Evolutionary conservation across 805 yeast genomes (phyloP), one percentile per base, ranked within the genome.

Genomic region (Blastobotrys americana): DNA sequence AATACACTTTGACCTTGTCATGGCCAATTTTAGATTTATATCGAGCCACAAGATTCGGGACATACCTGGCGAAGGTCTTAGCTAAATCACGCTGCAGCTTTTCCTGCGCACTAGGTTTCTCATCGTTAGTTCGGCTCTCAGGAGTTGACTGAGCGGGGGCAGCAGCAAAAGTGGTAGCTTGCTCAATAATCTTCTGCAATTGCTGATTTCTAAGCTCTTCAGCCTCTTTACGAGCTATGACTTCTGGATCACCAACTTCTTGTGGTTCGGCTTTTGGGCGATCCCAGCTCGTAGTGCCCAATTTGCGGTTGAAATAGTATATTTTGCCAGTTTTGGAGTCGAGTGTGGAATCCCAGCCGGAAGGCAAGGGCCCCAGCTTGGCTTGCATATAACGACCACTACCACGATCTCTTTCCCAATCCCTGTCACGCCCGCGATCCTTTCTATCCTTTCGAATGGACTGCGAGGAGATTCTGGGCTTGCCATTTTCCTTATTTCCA

Each of bases 41-140:
- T 52, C 76, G 77, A 51, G 79, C 78, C 44, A 89, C 70, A 57
- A 84, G 63, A 55, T 88, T 87, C 6, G 97, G 97, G 8, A 90
- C 84, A 53, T 77, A 70, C 13, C 71, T 64, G 1, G 96, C 97
- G 59, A 90, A 77, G 9, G 41, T 42, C n/a, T 49, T 47, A n/a
- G 13, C 25, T 33, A 13, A 43, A 35, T 6, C 17, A 18, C 13
- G 46, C 34, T 18, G 50, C 34, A 33, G 36, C 34, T 61, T 58
- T 21, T 61, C 59, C 42, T 61, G 59, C 34, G 63, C 66, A 39
- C 65, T 59, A 41, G 13, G 31, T 13, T 25, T 25, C 10, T 13
- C 10, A 13, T 25, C 31, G 13, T 8, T 8, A 25, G 31, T 25
- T 13, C 13, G 10, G n/a, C n/a, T n/a, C 65, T 69, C 40, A 61